phyloP scores from a whole-genome alignment of 306 rosid genomes.

The Lablab purpureus region DNA sequence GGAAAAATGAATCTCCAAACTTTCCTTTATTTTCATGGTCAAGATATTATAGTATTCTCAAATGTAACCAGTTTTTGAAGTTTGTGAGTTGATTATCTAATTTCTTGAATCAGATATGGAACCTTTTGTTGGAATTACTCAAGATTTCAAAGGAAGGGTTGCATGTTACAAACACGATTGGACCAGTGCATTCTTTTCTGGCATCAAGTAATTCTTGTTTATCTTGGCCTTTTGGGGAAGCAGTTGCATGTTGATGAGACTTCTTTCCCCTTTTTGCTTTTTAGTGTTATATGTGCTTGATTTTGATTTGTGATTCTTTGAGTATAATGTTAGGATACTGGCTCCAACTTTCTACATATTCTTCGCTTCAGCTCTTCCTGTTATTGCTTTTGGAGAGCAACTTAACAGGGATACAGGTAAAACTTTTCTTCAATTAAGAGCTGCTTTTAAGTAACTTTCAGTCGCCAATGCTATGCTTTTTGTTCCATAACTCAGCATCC shows the following conservation, averaged over 20 bases:
- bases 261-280: not conserved
- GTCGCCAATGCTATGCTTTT: not conserved
- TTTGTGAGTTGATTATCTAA: slow-evolving; percentile 15
- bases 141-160: slow-evolving; percentile 70
- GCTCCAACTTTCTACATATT: slow-evolving; percentile 84
- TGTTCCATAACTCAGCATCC: slow-evolving; percentile 12
- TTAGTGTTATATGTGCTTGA: not conserved
- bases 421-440: not conserved
- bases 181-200: slow-evolving; percentile 55
- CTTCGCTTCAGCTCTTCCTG: slow-evolving; percentile 84
- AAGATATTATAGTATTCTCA: not conserved
- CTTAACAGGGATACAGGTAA: slow-evolving; percentile 73
- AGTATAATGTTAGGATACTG: slow-evolving; percentile 56
- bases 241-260: not conserved
- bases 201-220: slow-evolving; percentile 52
- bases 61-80: slow-evolving; percentile 22
- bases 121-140: slow-evolving; percentile 62
- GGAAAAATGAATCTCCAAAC: not conserved
- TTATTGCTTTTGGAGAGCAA: slow-evolving; percentile 86
- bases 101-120: slow-evolving; percentile 53
- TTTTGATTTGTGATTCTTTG: not conserved
- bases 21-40: not conserved
- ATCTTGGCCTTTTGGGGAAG: slow-evolving; percentile 1
- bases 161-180: slow-evolving; percentile 75
- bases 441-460: not conserved